Base-by-base conservation (phyloP, 805 yeast species). In the Lachancea nothofagi region DNA sequence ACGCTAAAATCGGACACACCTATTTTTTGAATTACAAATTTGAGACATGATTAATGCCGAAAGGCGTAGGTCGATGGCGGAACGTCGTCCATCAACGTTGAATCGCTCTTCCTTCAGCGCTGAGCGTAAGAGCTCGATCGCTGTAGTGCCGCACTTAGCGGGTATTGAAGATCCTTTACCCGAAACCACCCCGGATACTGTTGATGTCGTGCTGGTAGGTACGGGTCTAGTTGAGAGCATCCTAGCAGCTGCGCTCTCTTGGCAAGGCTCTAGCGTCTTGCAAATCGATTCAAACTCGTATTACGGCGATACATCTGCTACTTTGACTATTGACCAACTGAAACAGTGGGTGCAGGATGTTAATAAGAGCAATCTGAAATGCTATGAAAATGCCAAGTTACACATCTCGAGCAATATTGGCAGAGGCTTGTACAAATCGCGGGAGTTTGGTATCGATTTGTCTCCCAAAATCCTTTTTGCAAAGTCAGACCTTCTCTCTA, bases 181-280 rank as follows among this genome's bases (percentile, higher is more conserved):
- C 14, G 67, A 67, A 15, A 53, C 63, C 3, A 72, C 77, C 25
- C 78, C 93, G 5, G 85, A 80, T 21, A 66, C 80, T 45, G 85
- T 87, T 50, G 98, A 93, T 57, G 95, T 93, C 10, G 70, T 93
- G 22, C 83, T 93, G 41, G 77, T 83, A 47, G 98, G 98, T 26
- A 90, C 98, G 0, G 97, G 97, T 3, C 69, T 93, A 29, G 81
- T 80, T 2, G 96, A 93, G 60, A 77, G 87, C 49, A 79, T 93
- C 9, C 64, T 88, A 35, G 96, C 97, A 0, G 95, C 97, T 9
- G 90, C 97, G 0, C 70, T 93, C 33, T 83, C 97, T 9, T 93
- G 98, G 97, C 96, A 87, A 53, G 98, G 98, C n/a, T 78, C 93
- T n/a, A 78, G 74, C 48, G 97, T 93, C 7, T 67, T 93, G 31